phyloP scores from a whole-genome alignment of 2,329 filamentous ascomycete species.

The Pestalotiopsis sp. region DNA sequence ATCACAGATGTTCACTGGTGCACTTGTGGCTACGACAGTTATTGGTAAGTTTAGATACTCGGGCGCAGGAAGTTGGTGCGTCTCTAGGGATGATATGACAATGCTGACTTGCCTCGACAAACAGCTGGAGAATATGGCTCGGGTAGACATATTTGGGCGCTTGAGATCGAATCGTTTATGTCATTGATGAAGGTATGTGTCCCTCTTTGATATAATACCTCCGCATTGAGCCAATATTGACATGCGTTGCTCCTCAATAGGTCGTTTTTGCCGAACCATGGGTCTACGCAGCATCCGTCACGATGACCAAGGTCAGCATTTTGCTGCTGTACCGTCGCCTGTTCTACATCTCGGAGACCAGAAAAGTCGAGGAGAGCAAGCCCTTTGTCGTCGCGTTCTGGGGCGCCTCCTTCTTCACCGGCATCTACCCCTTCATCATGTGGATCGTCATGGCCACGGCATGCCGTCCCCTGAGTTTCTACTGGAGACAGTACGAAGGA shows the following conservation, averaged over 20 bases:
- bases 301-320: constrained; percentile 31
- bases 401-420: constrained; percentile 21
- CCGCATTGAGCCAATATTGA: background rate
- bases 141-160: constrained; percentile 23
- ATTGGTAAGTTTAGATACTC: background rate
- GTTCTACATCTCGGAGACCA: constrained; percentile 26
- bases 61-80: background rate
- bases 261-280: constrained; percentile 30
- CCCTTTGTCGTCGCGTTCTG: constrained; percentile 21
- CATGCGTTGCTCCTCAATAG: constrained; percentile 15
- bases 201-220: background rate
- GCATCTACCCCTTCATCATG: constrained; percentile 26
- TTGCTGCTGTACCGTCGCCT: constrained; percentile 32
- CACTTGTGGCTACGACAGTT: constrained; percentile 20
- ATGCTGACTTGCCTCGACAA: background rate
- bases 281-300: constrained; percentile 29
- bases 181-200: constrained; percentile 20
- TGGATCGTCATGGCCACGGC: constrained; percentile 20
- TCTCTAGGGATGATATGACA: background rate
- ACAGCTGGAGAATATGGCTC: constrained; percentile 20
- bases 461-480: constrained; percentile 23
- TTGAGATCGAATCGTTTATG: constrained; percentile 15
- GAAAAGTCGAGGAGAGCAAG: constrained; percentile 10
- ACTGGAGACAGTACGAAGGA: constrained; percentile 25
- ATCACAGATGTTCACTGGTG: constrained; percentile 4